Percentiles rank a stretch among this genome's conserved stretches.
These are phyloP conservation scores for Kockovaella imperatae DNA, from an alignment of 768 basidiomycete species.

Conservation along the genomic window DNA sequence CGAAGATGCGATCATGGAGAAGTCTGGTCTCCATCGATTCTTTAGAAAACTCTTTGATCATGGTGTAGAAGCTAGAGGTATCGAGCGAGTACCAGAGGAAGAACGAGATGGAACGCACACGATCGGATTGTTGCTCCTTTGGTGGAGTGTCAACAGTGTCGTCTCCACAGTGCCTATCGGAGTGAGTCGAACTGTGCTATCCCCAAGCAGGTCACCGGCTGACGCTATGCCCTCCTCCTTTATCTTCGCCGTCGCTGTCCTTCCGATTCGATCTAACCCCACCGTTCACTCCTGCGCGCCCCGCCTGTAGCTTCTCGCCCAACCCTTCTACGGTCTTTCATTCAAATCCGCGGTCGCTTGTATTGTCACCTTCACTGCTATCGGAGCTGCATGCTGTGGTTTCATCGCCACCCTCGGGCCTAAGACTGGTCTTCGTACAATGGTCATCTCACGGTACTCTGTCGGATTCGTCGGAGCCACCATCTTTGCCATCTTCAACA, in stretches of 20 bases:
- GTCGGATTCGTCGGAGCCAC: conserved; percentile 51
- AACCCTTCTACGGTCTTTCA: conserved; percentile 51
- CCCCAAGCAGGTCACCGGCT: no score
- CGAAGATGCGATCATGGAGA: no score
- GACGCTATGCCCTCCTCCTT: no score
- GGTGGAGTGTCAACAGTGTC: conserved; percentile 51
- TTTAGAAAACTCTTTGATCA: no score
- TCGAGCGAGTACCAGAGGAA: conserved; percentile 54
- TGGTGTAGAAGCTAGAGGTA: conserved; percentile 54
- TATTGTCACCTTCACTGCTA: conserved; percentile 50
- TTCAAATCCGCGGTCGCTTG: conserved; percentile 50
- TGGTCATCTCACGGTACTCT: conserved; percentile 45
- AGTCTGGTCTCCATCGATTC: no score
- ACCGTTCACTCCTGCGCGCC: no score
- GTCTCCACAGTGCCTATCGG: conserved; percentile 53
- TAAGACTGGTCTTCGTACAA: conserved; percentile 52
- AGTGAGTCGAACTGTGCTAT: conserved; percentile 22
- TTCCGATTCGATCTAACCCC: no score
- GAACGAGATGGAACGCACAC: conserved; percentile 49
- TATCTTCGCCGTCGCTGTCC: no score
- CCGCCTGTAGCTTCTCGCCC: conserved; percentile 42
- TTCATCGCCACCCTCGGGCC: conserved; percentile 56
- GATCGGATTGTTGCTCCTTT: conserved; percentile 21
- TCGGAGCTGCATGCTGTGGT: conserved; percentile 48
- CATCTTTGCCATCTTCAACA: conserved; percentile 53